Conservation (phyloP, 176 grass and related monocot genomes). For the Urochloa ruziziensis region DNA sequence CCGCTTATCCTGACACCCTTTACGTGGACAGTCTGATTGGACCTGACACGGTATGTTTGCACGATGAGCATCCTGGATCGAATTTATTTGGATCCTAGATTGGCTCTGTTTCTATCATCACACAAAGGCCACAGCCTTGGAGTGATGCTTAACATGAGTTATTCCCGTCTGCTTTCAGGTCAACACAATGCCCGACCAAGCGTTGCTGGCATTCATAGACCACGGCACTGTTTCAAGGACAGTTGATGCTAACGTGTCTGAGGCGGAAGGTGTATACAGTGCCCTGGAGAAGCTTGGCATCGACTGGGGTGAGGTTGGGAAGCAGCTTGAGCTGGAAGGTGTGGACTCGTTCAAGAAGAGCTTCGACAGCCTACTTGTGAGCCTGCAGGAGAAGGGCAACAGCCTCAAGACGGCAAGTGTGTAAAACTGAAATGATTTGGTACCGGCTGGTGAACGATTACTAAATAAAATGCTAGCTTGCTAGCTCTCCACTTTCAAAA, state of each 20-base stretch:
- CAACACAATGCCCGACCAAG: slow-evolving; percentile 97
- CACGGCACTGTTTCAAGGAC: slow-evolving; percentile 87
- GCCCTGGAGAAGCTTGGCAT: slow-evolving; percentile 94
- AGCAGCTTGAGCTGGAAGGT: slow-evolving; percentile 83
- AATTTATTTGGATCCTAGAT: background rate
- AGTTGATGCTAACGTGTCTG: slow-evolving; percentile 77
- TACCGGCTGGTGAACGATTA: slow-evolving; percentile 6
- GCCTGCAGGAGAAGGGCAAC: slow-evolving; percentile 80
- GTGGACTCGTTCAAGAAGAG: slow-evolving; percentile 96
- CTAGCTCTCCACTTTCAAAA: slow-evolving; percentile 15
- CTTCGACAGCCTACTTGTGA: slow-evolving; percentile 87
- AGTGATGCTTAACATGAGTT: background rate
- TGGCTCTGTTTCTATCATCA: background rate
- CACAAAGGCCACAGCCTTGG: background rate
- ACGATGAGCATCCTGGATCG: background rate
- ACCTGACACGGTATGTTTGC: slow-evolving; percentile 79
- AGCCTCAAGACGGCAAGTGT: slow-evolving; percentile 60
- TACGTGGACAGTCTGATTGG: slow-evolving; percentile 98
- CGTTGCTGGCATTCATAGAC: slow-evolving; percentile 80
- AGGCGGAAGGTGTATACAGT: slow-evolving; percentile 83
- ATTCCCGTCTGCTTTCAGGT: slow-evolving; percentile 59
- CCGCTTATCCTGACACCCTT: slow-evolving; percentile 88
- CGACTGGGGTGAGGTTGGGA: slow-evolving; percentile 71
- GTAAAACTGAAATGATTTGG: slow-evolving; percentile 31
- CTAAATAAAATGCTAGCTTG: slow-evolving; percentile 51